These are phyloP conservation scores for Aspergillus asperescens DNA, from an alignment of 495 filamentous ascomycete species.

Conservation along the genomic window DNA sequence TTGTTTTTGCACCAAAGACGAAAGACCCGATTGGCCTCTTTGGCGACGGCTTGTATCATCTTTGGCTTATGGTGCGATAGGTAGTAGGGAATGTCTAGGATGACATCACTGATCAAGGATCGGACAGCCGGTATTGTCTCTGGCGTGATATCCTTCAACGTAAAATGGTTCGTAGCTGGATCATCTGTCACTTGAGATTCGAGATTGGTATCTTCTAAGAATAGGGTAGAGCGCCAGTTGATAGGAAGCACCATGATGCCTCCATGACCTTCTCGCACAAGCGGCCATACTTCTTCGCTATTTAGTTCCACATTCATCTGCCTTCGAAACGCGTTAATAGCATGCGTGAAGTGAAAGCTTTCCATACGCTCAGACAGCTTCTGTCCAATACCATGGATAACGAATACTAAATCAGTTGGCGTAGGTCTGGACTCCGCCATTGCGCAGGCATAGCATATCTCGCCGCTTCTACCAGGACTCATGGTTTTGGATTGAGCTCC, in stretches of 20 bases:
- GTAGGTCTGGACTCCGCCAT: conserved; percentile 61
- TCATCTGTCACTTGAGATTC: conserved; percentile 42
- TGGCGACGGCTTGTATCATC: conserved; percentile 86
- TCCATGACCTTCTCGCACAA: conserved; percentile 64
- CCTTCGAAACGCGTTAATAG: conserved; percentile 85
- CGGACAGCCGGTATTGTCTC: conserved; percentile 84
- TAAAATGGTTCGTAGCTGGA: conserved; percentile 58
- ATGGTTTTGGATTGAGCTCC: conserved; percentile 30
- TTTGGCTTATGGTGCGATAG: conserved; percentile 91
- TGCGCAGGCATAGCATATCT: conserved; percentile 46
- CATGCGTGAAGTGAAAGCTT: conserved; percentile 94
- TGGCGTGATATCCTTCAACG: conserved; percentile 84
- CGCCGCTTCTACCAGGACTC: conserved; percentile 24
- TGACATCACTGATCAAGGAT: conserved; percentile 88
- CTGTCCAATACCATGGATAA: conserved; percentile 94
- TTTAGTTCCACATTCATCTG: conserved; percentile 79
- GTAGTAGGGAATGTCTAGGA: conserved; percentile 97
- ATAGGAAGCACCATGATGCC: conserved; percentile 71
- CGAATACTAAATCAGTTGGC: conserved; percentile 81
- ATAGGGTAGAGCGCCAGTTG: conserved; percentile 87
- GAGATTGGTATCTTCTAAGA: conserved; percentile 69
- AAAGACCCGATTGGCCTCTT: conserved; percentile 90
- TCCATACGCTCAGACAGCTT: conserved; percentile 94
- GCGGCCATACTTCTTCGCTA: conserved; percentile 62
- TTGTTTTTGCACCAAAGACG: conserved; percentile 91